Base-by-base conservation (phyloP, 1,284 basidiomycete genomes). In the Sutorius eximius region DNA sequence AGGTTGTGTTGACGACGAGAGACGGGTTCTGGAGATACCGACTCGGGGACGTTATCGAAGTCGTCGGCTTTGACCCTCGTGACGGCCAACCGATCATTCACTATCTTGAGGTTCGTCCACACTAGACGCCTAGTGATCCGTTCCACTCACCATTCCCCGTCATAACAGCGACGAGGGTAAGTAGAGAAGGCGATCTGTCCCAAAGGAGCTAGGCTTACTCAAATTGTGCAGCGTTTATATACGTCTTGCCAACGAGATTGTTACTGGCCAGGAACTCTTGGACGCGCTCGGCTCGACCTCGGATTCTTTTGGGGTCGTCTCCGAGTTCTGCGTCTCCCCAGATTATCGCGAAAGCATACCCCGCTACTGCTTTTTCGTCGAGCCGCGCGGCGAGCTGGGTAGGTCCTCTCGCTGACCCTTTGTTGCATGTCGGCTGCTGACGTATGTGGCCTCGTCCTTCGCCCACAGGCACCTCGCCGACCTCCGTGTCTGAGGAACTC, bases 1-100 rank as follows among this genome's bases (percentile, higher is more conserved):
- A 67, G 15, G 48, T 65, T 2, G 49, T 64, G 18, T 32, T 66
- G 47, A 69, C 69, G 0, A 70, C 58, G 27, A 55, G 51, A 32
- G 55, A 62, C 20, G 64, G 64, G n/a, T 41, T 67, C 3, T 69
- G 62, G 64, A 51, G 68, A 38, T 70, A 70, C 41, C 56, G 52
- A 20, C 57, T 69, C 10, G 66, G 54, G 12, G 60, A 69, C 22
- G 12, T 67, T 18, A n/a, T 67, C 8, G 53, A 65, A 4, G 37
- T 59, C 12, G 41, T 53, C 2, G 65, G 67, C 2, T 70, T 70
- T 49, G 56, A 59, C 42, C 55, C 59, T n/a, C 49, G 58, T 9
- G 56, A 61, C 32, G 67, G 61, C 3, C 63, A 68, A 44, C 57
- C 55, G 5, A 32, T 63, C 34, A 58, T 66, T 46, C 62, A 46